Base-by-base conservation (phyloP, 2,329 filamentous ascomycete species). In the Fusarium sp. region DNA sequence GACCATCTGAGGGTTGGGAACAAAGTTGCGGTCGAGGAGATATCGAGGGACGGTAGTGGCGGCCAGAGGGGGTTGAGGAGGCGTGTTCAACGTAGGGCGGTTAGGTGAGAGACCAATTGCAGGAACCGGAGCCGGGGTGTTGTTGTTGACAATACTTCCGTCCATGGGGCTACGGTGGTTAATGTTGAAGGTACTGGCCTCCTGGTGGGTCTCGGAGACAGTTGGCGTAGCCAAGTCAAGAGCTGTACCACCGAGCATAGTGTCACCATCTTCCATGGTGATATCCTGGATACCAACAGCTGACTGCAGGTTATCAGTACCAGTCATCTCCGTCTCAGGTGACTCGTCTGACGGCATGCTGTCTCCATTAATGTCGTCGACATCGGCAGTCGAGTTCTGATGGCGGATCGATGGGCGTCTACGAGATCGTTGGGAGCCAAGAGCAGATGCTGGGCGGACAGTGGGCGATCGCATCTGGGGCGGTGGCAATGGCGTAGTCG, bases 171-270 rank as follows among this genome's bases (percentile, higher is more conserved):
- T 92, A 60, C 93, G 92, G 82, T 98, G 96, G 12, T 94, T 95
- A 78, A 98, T 97, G 83, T 98, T 97, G 83, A 98, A 98, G 1
- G 95, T 94, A 64, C 96, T 95, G 18, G 93, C 90, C 76, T 97
- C 94, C 77, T 95, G 93, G 53, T 83, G 82, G n/a, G 91, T 90
- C 78, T 96, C 94, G 0, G 95, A 95, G 6, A 93, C 93, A 39
- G 93, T 93, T 5, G 93, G 93, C 13, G 94, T 92, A 6, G 92
- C 90, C 69, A 98, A 84, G 36, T 93, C 92, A 39, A 97, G 90
- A 8, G 91, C 89, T 6, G 93, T 90, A 60, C 91, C 91, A 44
- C 94, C 91, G 41, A 98, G 88, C 81, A 97, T 92, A 75, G 91
- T 90, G 70, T 96, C 93, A 38, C 92, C 90, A 72, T 96, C 93